A percentile compares a stretch with the other conserved stretches of the same genome.
Conservation (phyloP, 2,329 filamentous ascomycete genomes). For the Metarhizium guizhouense region DNA sequence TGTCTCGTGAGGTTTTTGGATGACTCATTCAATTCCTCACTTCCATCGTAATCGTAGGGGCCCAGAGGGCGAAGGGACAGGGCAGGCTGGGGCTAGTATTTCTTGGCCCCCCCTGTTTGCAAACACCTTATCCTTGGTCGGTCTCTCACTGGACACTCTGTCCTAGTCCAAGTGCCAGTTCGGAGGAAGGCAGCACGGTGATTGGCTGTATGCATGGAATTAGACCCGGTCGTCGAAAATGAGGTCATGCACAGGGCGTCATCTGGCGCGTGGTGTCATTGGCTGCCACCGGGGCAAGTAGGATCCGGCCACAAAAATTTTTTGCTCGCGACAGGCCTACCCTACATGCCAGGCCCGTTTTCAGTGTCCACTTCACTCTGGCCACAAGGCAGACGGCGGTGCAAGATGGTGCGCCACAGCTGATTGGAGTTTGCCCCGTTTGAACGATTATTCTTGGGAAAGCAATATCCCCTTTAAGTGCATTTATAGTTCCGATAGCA, state of each 20-base stretch:
- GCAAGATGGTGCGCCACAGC: slow-evolving; percentile 2
- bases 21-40: neutral
- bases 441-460: neutral
- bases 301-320: neutral
- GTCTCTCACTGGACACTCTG: neutral
- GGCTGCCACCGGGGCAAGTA: neutral
- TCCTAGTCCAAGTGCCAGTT: neutral
- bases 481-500: neutral
- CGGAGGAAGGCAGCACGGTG: neutral
- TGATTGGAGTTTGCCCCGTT: slow-evolving; percentile 1
- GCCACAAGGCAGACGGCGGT: too few species aligned
- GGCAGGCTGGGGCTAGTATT: too few species aligned
- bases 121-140: neutral
- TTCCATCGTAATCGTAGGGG: too few species aligned
- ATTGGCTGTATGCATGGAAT: neutral
- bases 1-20: neutral
- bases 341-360: neutral
- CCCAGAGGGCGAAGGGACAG: too few species aligned
- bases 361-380: neutral
- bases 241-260: neutral
- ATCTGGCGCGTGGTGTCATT: neutral
- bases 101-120: too few species aligned
- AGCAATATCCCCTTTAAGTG: neutral
- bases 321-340: neutral
- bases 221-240: neutral